Percentiles rank a stretch among this genome's conserved stretches.
These are phyloP conservation scores for Raphanus raphanistrum DNA, from an alignment of 345 rosid species.

Conservation along the genomic window DNA sequence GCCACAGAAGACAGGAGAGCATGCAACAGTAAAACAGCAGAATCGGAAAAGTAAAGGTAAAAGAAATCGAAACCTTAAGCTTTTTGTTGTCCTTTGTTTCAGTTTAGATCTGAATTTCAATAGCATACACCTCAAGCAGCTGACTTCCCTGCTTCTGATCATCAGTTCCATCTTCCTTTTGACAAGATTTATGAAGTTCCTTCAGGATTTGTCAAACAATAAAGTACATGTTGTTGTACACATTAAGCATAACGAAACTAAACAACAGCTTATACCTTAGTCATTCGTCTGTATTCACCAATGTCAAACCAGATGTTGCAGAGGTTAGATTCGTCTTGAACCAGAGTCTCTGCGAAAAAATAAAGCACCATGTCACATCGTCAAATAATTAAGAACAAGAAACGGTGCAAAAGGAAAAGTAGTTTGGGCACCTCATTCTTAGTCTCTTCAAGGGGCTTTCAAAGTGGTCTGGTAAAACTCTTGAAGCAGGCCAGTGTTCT, in stretches of 20 bases:
- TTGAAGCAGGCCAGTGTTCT: conserved; percentile 79
- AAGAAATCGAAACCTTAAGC: conserved; percentile 61
- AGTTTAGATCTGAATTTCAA: conserved; percentile 97
- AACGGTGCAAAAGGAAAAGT: neutral
- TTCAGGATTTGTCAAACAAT: conserved; percentile 64
- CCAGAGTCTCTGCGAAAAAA: conserved; percentile 85
- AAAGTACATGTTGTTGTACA: conserved; percentile 2
- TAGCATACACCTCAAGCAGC: conserved; percentile 95
- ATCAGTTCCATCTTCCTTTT: conserved; percentile 95
- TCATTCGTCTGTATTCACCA: conserved; percentile 98
- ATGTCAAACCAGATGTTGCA: conserved; percentile 99
- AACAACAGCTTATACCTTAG: conserved; percentile 56
- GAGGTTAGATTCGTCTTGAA: conserved; percentile 96
- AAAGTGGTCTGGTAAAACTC: conserved; percentile 95
- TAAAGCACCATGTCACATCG: conserved; percentile 9
- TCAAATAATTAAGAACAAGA: conserved; percentile 11
- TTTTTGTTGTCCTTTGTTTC: conserved; percentile 98
- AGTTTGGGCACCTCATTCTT: conserved; percentile 73
- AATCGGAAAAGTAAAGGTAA: neutral
- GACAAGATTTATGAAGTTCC: conserved; percentile 97
- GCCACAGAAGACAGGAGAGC: neutral
- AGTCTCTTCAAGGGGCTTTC: conserved; percentile 98
- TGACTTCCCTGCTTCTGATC: conserved; percentile 99
- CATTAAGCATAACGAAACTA: neutral
- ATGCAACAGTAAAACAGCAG: neutral